phyloP scores from a whole-genome alignment of 306 rosid species.

The Cicer pinnatifidum region DNA sequence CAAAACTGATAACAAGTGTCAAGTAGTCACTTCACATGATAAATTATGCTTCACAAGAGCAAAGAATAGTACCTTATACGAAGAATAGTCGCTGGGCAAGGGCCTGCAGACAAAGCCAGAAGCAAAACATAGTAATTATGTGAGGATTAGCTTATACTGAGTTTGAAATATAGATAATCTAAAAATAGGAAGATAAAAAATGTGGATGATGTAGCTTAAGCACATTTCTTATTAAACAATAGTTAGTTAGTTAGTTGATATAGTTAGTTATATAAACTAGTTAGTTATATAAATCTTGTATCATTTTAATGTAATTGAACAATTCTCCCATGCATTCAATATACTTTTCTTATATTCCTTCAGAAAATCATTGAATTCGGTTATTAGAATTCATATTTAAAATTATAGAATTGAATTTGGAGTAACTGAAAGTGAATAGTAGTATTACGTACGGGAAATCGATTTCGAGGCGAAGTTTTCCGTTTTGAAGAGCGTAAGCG shows the following conservation, averaged over 20 bases:
- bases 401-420: not conserved
- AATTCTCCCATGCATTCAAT: too few species aligned
- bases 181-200: not conserved
- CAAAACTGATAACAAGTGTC: slow-evolving; percentile 31
- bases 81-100: slow-evolving; percentile 79
- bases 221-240: too few species aligned
- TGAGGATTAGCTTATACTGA: not conserved
- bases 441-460: slow-evolving; percentile 76
- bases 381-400: not conserved
- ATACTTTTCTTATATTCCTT: too few species aligned
- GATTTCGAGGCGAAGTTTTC: slow-evolving; percentile 78
- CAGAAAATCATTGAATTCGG: too few species aligned
- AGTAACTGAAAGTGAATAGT: not conserved
- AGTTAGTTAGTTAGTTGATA: too few species aligned
- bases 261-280: too few species aligned
- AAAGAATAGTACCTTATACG: slow-evolving; percentile 82
- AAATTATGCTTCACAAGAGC: slow-evolving; percentile 30
- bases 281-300: too few species aligned
- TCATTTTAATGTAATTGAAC: too few species aligned
- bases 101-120: slow-evolving; percentile 62
- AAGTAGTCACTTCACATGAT: not conserved
- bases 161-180: not conserved
- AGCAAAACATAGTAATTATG: not conserved
- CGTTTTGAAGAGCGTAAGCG: slow-evolving; percentile 71
- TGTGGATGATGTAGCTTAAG: not conserved